phyloP scores from a whole-genome alignment of 495 filamentous ascomycete genomes.

The Pyronema domesticum region DNA sequence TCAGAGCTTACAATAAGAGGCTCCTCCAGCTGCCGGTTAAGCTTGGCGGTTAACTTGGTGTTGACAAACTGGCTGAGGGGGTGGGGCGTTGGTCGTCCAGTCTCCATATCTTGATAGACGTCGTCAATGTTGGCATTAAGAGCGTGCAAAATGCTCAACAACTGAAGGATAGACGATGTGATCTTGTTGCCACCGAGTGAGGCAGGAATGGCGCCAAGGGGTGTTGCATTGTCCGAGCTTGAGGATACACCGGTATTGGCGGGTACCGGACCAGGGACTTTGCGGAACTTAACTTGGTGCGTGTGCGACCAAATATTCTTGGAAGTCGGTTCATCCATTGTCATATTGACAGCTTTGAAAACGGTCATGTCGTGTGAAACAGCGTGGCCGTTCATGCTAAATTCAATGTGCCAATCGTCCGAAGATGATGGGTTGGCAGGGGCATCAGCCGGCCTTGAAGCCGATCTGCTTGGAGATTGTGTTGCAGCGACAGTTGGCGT shows the following conservation, averaged over 20 bases:
- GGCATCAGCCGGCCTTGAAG: conserved; percentile 30
- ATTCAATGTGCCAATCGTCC: conserved; percentile 96
- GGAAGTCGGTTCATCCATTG: conserved; percentile 43
- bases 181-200: conserved; percentile 73
- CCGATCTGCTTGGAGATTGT: conserved; percentile 22
- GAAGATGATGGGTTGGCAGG: conserved; percentile 25
- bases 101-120: conserved; percentile 69
- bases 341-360: conserved; percentile 68
- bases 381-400: conserved; percentile 67
- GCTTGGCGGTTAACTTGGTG: conserved; percentile 95
- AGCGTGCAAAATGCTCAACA: conserved; percentile 82
- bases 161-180: conserved; percentile 69
- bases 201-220: conserved; percentile 43
- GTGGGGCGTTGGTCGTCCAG: conserved; percentile 50
- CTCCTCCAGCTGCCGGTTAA: conserved; percentile 93
- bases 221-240: conserved; percentile 30
- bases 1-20: conserved; percentile 97
- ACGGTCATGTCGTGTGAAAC: conserved; percentile 88
- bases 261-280: conserved; percentile 73
- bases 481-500: conserved; percentile 27
- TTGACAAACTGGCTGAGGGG: conserved; percentile 94
- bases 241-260: conserved; percentile 52
- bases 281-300: conserved; percentile 81
- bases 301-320: conserved; percentile 76
- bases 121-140: conserved; percentile 92